Conservation (phyloP, 495 filamentous ascomycete genomes). For the Aspergillus affinis region DNA sequence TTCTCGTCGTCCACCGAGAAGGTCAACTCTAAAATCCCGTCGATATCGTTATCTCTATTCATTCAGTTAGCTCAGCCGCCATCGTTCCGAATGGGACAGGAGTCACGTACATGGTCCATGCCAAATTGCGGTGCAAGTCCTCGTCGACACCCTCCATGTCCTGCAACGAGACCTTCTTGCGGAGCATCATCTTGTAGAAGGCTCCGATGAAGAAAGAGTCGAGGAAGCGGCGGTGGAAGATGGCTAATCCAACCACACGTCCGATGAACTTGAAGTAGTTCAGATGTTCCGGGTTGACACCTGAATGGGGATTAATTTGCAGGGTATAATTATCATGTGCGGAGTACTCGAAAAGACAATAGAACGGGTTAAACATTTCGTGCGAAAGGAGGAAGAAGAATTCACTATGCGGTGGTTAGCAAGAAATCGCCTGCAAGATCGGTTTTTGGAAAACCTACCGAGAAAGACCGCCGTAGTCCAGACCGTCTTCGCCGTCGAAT, state of each 20-base stretch:
- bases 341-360: conserved; percentile 99
- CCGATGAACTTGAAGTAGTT: conserved; percentile 99
- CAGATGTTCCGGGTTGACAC: conserved; percentile 98
- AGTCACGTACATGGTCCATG: conserved; percentile 78
- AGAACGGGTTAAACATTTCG: conserved; percentile 99
- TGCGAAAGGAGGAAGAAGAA: conserved; percentile 99
- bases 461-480: conserved; percentile 97
- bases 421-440: neutral
- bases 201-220: conserved; percentile 99
- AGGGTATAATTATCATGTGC: conserved; percentile 99
- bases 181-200: conserved; percentile 99
- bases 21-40: conserved; percentile 84
- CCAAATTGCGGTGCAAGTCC: conserved; percentile 90
- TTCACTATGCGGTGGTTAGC: conserved; percentile 60
- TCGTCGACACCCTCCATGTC: conserved; percentile 99
- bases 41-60: conserved; percentile 85
- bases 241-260: conserved; percentile 93
- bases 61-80: conserved; percentile 20
- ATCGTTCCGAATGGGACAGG: neutral
- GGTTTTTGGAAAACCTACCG: conserved; percentile 45
- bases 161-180: conserved; percentile 84
- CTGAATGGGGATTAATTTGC: conserved; percentile 99
- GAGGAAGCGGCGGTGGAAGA: conserved; percentile 97
- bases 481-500: conserved; percentile 96
- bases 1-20: conserved; percentile 97